phyloP scores from a whole-genome alignment of 129 eudicot genomes.

The Logfia minima region DNA sequence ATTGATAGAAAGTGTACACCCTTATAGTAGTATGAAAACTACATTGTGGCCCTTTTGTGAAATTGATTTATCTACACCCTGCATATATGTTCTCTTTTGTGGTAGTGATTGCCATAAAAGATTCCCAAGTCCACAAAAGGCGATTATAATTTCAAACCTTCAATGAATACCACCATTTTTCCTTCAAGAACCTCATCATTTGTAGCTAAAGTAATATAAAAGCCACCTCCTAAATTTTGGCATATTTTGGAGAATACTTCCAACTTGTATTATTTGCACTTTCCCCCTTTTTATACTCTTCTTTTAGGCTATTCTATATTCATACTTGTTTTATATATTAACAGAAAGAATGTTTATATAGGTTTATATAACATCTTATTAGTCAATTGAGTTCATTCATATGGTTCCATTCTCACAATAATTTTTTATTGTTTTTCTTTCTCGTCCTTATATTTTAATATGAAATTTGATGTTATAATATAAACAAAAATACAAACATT shows the following conservation, averaged over 20 bases:
- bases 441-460: no score
- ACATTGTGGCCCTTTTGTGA: background rate
- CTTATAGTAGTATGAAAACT: no score
- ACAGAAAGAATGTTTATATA: no score
- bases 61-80: background rate
- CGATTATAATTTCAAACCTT: constrained; percentile 13
- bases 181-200: constrained; percentile 18
- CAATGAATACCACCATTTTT: constrained; percentile 28
- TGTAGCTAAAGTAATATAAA: constrained; percentile 30
- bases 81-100: background rate
- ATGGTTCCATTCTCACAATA: background rate
- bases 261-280: constrained; percentile 31
- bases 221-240: constrained; percentile 36
- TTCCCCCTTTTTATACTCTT: background rate
- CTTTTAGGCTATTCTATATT: no score
- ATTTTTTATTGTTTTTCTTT: no score
- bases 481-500: no score
- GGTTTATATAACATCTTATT: background rate
- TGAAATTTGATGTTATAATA: no score
- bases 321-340: no score
- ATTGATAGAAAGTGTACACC: no score
- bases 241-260: constrained; percentile 35
- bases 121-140: constrained; percentile 19
- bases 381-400: background rate
- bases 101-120: constrained; percentile 19